A percentile compares a stretch with the other conserved stretches of the same genome.
Evolutionary conservation across 108 stramenopile genomes (phyloP).

Genomic region (Asterionellopsis glacialis): DNA sequence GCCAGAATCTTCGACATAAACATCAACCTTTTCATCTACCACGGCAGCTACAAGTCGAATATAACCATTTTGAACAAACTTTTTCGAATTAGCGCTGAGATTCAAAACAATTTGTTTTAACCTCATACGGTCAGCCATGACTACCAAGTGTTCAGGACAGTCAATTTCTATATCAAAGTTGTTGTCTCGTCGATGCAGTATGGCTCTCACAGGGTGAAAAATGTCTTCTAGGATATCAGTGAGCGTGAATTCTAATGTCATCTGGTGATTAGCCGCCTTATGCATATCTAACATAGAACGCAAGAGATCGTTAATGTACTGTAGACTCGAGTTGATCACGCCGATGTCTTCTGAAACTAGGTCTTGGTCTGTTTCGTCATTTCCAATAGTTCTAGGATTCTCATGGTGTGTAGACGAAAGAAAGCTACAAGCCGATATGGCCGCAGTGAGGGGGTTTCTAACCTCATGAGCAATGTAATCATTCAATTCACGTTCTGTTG

Average conservation of each 20-base stretch:
- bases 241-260: constrained; percentile 19
- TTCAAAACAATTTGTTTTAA: constrained; percentile 56
- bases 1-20: constrained; percentile 45
- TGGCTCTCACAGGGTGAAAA: constrained; percentile 22
- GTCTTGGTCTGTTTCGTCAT: neutral
- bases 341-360: constrained; percentile 30
- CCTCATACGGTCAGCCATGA: constrained; percentile 40
- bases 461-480: constrained; percentile 36
- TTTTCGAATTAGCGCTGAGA: constrained; percentile 31
- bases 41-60: constrained; percentile 39
- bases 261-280: constrained; percentile 32
- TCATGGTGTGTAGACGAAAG: neutral
- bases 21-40: neutral
- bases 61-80: constrained; percentile 50
- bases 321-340: constrained; percentile 33
- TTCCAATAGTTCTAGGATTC: neutral
- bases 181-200: constrained; percentile 19
- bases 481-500: constrained; percentile 34
- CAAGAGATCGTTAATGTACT: constrained; percentile 52
- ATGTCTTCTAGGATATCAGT: constrained; percentile 49
- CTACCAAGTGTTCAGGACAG: constrained; percentile 30
- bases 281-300: constrained; percentile 40
- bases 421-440: constrained; percentile 11
- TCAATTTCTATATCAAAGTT: constrained; percentile 17
- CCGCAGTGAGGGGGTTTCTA: constrained; percentile 19